Percentiles rank a stretch among this genome's conserved stretches.
phyloP scores from a whole-genome alignment of 306 rosid species.

The Rosa multiflora region DNA sequence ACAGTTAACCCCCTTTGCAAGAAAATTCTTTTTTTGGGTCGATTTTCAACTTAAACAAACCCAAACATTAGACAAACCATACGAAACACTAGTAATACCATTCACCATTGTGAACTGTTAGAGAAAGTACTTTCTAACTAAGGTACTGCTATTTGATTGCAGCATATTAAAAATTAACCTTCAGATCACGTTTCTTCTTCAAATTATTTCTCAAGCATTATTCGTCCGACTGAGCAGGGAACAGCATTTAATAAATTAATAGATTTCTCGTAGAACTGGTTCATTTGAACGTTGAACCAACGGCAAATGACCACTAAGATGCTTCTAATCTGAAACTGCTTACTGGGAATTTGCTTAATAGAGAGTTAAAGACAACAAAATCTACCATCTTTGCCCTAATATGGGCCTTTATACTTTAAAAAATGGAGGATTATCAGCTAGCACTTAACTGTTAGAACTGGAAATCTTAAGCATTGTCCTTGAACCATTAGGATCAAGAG shows the following conservation, averaged over 20 bases:
- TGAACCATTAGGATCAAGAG: slow-evolving; percentile 43
- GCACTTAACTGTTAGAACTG: slow-evolving; percentile 36
- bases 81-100: not conserved
- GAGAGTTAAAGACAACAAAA: slow-evolving; percentile 19
- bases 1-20: not conserved
- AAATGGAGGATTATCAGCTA: slow-evolving; percentile 43
- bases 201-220: not conserved
- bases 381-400: slow-evolving; percentile 38
- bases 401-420: slow-evolving; percentile 33
- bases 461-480: slow-evolving; percentile 33
- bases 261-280: not conserved
- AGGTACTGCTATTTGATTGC: not conserved
- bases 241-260: not conserved
- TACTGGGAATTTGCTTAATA: slow-evolving; percentile 36
- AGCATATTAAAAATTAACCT: not conserved
- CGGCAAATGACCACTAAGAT: slow-evolving; percentile 5
- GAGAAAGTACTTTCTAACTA: not conserved
- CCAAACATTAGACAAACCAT: not conserved
- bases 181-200: not conserved
- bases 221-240: not conserved
- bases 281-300: slow-evolving; percentile 15
- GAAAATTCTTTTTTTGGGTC: not conserved
- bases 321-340: slow-evolving; percentile 26
- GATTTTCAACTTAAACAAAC: not conserved
- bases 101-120: not conserved